Base-by-base conservation (phyloP, 2,329 filamentous ascomycete genomes). In the Lachnellula subtilissima region DNA sequence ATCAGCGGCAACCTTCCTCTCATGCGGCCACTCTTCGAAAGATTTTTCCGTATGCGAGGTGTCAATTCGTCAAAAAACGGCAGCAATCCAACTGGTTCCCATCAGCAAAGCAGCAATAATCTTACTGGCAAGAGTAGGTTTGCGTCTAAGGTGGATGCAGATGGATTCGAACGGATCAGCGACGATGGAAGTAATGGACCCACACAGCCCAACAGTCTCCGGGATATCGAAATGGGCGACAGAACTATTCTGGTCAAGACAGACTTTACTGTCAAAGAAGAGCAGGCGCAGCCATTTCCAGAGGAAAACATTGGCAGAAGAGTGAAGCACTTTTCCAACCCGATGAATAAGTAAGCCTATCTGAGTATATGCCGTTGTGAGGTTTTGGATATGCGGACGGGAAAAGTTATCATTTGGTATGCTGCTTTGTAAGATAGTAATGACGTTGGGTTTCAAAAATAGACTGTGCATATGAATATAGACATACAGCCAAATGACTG, bases 1-100 rank as follows among this genome's bases (percentile, higher is more conserved):
- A 66, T 69, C 2, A 68, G 67, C 3, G 70, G 67, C 19, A 69
- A 60, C 36, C 62, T 71, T 11, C 68, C 69, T 5, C 63, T 67
- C 12, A 64, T 72, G 1, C 68, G 69, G 37, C 70, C 69, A 2
- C 61, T 72, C 19, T 67, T 71, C 50, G 53, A 52, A 3, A 54
- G 48, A 32, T 57, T 56, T 47, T 51, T 64, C 50, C 47, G 47
- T 36, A 23, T 35, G 4, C 47, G 47, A 19, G 45, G 19, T 14
- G 28, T 39, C 40, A 47, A 32, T 7, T 32, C 17, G 15, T 45
- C 50, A 5, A 47, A 23, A 6, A 46, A 47, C n/a, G 14, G 14
- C 17, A 40, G 37, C 37, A 40, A 40, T 53, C 42, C 23, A 46
- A 45, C 28, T 19, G 12, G 17, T 46, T 47, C 15, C 9, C 22